Evolutionary conservation across 768 basidiomycete genomes (phyloP), one percentile per base, ranked within the genome.

Genomic region (Mycena latifolia): DNA sequence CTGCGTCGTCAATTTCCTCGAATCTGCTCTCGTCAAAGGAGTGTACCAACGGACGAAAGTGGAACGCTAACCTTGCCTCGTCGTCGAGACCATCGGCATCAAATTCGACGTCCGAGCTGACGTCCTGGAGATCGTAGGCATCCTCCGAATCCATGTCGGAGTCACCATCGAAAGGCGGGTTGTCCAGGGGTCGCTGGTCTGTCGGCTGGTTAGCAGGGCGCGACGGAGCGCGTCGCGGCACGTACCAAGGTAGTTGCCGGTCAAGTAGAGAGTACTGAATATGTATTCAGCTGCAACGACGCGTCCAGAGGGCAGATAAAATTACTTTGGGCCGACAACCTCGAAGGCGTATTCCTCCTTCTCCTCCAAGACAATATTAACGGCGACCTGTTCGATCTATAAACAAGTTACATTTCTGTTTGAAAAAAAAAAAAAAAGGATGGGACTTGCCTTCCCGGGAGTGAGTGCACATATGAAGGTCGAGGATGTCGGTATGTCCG

Each of bases 51-150:
- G 17, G 29, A 27, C 5, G 54, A n/a, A 58, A 31, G 48, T 57
- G 17, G 63, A 53, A 62, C 5, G 76, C 81, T 50, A 68, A 88
- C 87, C 86, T 85, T 20, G 81, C 85, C 63, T 88, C 88, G 63
- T 82, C 88, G 33, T 84, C 83, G 18, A 91, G 66, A 17, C 90
- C 91, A 39, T 85, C 85, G 0, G 83, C 82, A 69, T 91, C 84
- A 72, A 95, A 82, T 74, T 95, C 93, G 43, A 94, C 92, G 72
- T 95, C 94, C 8, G 91, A 94, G 78, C 90, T 91, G 57, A 94
- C 89, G 62, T 92, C 91, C 41, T 84, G 85, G n/a, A 93, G 83
- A 70, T 89, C 84, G 66, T 85, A 91, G 0, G 80, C 89, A 46
- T 91, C 84, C 9, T 81, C 80, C n/a, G 77, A 73, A 56, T 88